Conservation (phyloP, 23 red algal genomes). For the Pyropia yezoensis region DNA sequence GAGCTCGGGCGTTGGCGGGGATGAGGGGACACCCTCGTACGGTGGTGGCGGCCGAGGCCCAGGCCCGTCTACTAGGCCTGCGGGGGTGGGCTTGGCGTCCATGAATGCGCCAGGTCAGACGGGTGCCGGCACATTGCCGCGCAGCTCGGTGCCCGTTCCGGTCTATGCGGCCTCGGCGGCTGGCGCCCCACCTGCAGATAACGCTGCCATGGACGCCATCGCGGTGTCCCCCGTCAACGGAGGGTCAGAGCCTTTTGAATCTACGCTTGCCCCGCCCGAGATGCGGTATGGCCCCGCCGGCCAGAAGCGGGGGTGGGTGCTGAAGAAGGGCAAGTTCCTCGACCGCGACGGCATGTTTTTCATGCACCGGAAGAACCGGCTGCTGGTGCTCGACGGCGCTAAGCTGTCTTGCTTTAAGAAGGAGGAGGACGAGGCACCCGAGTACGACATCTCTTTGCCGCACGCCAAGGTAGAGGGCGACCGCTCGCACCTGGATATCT, state of each 20-base stretch:
- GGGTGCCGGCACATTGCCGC: too few species aligned
- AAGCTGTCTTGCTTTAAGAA: conserved; percentile 32
- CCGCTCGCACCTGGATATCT: conserved; percentile 15
- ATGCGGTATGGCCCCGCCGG: conserved; percentile 36
- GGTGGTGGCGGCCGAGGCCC: too few species aligned
- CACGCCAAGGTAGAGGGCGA: conserved; percentile 30
- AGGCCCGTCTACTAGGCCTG: too few species aligned
- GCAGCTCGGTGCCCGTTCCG: too few species aligned
- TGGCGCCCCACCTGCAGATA: too few species aligned
- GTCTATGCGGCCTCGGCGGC: too few species aligned
- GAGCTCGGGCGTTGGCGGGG: too few species aligned
- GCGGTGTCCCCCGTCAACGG: not conserved
- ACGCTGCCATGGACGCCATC: too few species aligned
- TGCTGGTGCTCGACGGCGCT: conserved; percentile 34
- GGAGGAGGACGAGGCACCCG: conserved; percentile 23
- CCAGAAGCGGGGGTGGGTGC: conserved; percentile 26
- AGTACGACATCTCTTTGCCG: conserved; percentile 51
- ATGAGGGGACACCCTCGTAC: too few species aligned
- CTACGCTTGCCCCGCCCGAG: conserved; percentile 3
- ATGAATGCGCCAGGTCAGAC: too few species aligned
- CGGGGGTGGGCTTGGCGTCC: too few species aligned
- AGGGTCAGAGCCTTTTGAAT: not conserved
- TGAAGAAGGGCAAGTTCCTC: conserved; percentile 58
- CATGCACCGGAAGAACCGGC: conserved; percentile 39
- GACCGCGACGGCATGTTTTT: conserved; percentile 27